Percentiles rank a stretch among this genome's conserved stretches.
These are phyloP conservation scores for Verticillium longisporum DNA, from an alignment of 2,329 filamentous ascomycete species.

Conservation along the genomic window DNA sequence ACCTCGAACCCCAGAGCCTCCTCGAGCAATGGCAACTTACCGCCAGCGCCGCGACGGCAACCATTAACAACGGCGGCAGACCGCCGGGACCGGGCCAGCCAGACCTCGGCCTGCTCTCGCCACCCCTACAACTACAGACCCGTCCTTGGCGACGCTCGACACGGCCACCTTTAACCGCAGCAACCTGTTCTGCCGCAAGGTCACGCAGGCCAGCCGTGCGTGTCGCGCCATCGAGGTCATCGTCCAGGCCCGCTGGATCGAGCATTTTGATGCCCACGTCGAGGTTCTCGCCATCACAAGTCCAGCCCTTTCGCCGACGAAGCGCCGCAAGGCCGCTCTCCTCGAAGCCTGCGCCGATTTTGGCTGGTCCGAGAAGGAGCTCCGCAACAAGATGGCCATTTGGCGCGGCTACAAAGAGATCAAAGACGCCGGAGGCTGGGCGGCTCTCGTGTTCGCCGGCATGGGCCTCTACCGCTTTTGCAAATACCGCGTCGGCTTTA, in stretches of 20 bases:
- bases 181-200: slow-evolving; percentile 22
- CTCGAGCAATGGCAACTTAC: slow-evolving; percentile 18
- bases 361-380: slow-evolving; percentile 49
- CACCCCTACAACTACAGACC: background rate
- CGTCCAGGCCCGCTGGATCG: slow-evolving; percentile 49
- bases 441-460: slow-evolving; percentile 47
- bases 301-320: slow-evolving; percentile 32
- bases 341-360: slow-evolving; percentile 47
- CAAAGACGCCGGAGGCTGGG: slow-evolving; percentile 49
- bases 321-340: slow-evolving; percentile 43
- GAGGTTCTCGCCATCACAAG: slow-evolving; percentile 29
- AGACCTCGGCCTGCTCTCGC: background rate
- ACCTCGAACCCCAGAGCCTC: slow-evolving; percentile 19
- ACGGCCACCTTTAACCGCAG: slow-evolving; percentile 19
- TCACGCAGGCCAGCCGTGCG: slow-evolving; percentile 37
- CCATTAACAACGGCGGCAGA: slow-evolving; percentile 9
- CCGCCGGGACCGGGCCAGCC: background rate
- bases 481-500: slow-evolving; percentile 51
- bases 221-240: slow-evolving; percentile 52
- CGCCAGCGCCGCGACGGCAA: slow-evolving; percentile 11
- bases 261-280: slow-evolving; percentile 46
- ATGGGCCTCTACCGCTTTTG: slow-evolving; percentile 53
- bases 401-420: slow-evolving; percentile 55
- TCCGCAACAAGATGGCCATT: slow-evolving; percentile 41
- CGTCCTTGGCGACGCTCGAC: background rate